phyloP scores from a whole-genome alignment of 768 basidiomycete genomes.

The Tulasnella sp. region DNA sequence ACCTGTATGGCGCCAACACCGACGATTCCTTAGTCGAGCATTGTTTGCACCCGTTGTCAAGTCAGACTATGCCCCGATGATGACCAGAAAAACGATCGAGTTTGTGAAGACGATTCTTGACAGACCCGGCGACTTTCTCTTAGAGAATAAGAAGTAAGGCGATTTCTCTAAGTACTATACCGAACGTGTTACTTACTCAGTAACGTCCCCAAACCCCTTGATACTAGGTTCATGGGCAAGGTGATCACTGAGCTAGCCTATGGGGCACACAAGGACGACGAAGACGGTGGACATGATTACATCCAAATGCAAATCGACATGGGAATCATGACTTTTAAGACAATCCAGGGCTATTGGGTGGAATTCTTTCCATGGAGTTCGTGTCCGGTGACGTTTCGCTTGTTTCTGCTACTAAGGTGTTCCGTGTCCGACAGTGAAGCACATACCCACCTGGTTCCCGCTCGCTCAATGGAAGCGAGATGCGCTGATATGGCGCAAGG shows the following conservation, averaged over 20 bases:
- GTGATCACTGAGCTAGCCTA: background rate
- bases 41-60: background rate
- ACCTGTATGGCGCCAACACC: too few relatives aligned
- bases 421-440: background rate
- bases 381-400: background rate
- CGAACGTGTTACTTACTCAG: background rate
- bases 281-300: background rate
- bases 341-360: background rate
- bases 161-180: background rate
- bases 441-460: background rate
- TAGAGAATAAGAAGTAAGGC: background rate
- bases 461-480: background rate
- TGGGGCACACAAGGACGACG: background rate
- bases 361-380: background rate
- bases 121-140: background rate
- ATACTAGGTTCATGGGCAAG: background rate
- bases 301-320: background rate
- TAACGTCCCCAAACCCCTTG: background rate
- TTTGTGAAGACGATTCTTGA: slow-evolving; percentile 3
- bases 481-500: background rate
- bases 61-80: background rate
- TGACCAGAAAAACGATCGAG: background rate
- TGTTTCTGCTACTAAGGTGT: background rate
- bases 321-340: background rate
- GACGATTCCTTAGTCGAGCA: background rate